Percentiles rank a stretch among this genome's conserved stretches.
Conservation (phyloP, 371 early-diverging fungal species). For the Circinella minor region DNA sequence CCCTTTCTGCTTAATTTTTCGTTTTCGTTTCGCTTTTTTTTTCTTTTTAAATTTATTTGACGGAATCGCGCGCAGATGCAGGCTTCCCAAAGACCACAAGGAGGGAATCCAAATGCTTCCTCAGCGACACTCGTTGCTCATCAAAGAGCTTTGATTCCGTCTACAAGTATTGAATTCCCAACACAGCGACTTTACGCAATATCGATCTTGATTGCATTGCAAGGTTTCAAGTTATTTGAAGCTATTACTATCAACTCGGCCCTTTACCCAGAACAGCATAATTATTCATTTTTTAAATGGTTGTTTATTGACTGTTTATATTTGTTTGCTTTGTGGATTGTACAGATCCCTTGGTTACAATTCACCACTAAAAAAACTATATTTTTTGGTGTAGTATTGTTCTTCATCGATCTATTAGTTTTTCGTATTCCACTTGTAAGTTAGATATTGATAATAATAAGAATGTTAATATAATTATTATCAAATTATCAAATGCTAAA, state of each 20-base stretch:
- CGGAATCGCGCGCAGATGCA: constrained; percentile 22
- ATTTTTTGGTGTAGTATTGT: constrained; percentile 17
- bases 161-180: constrained; percentile 45
- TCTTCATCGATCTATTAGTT: constrained; percentile 25
- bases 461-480: too few relatives aligned
- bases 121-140: constrained; percentile 25
- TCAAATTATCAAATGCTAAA: too few relatives aligned
- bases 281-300: constrained; percentile 35
- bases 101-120: constrained; percentile 3
- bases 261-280: constrained; percentile 36
- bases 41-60: constrained; percentile 1
- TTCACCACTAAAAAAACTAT: constrained; percentile 39
- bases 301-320: constrained; percentile 34
- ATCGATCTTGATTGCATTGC: constrained; percentile 36
- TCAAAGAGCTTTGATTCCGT: constrained; percentile 45
- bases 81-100: constrained; percentile 21
- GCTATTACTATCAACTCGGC: constrained; percentile 24
- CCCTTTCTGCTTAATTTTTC: not conserved
- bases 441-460: too few relatives aligned
- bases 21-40: not conserved
- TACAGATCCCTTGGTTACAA: constrained; percentile 55
- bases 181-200: constrained; percentile 48
- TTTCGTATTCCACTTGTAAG: constrained; percentile 43
- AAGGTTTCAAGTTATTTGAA: constrained; percentile 39
- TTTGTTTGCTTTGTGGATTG: constrained; percentile 36